Conservation (phyloP, 2,329 filamentous ascomycete genomes). For the Dactylonectria estremocensis region DNA sequence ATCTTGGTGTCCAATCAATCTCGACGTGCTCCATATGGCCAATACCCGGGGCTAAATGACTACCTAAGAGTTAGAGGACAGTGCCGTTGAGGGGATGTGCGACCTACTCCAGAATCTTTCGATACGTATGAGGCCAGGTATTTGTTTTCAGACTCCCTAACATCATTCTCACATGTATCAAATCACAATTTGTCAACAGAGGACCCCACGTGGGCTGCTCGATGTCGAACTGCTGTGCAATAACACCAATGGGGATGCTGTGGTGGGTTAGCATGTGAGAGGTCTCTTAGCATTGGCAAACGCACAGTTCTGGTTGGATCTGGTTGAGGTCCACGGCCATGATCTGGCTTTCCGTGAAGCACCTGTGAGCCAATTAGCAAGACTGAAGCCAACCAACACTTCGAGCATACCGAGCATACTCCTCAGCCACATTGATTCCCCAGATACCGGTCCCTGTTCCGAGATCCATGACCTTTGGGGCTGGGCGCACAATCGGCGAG, state of each 20-base stretch:
- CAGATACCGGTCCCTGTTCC: conserved; percentile 94
- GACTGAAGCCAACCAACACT: not conserved
- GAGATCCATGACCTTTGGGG: conserved; percentile 71
- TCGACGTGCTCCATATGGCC: conserved; percentile 91
- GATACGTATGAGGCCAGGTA: conserved; percentile 81
- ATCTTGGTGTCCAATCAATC: conserved; percentile 85
- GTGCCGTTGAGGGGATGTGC: not conserved
- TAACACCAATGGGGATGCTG: conserved; percentile 77
- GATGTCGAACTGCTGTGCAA: conserved; percentile 77
- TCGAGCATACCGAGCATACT: conserved; percentile 73
- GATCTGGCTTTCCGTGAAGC: conserved; percentile 48
- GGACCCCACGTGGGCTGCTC: conserved; percentile 77
- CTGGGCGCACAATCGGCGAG: conserved; percentile 34
- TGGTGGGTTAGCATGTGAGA: conserved; percentile 33
- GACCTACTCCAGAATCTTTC: conserved; percentile 75
- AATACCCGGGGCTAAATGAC: conserved; percentile 81
- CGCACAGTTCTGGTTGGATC: conserved; percentile 58
- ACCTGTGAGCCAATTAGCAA: conserved; percentile 37
- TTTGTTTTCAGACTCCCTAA: conserved; percentile 79
- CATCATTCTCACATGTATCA: conserved; percentile 87
- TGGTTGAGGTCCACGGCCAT: conserved; percentile 59
- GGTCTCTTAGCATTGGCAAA: not conserved
- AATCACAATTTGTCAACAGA: conserved; percentile 73
- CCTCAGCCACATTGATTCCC: conserved; percentile 85
- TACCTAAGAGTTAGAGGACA: conserved; percentile 52